Percentiles rank a stretch among this genome's conserved stretches.
Conservation (phyloP, 2,329 filamentous ascomycete genomes). For the Neopestalotiopsis clavispora region DNA sequence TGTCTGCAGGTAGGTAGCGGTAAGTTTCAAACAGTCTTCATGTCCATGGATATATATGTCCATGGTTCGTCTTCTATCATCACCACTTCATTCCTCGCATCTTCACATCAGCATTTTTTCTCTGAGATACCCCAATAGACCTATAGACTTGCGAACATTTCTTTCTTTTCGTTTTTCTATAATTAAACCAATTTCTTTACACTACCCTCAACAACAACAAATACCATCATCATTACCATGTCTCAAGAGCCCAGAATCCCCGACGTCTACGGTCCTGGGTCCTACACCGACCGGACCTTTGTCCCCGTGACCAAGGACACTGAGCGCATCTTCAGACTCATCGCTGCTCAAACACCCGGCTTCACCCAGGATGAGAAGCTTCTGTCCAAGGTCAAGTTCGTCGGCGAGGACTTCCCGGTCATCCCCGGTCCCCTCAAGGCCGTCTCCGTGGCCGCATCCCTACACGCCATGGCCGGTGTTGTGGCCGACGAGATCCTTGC, state of each 20-base stretch:
- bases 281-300: constrained; percentile 33
- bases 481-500: constrained; percentile 24
- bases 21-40: not conserved
- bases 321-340: constrained; percentile 35
- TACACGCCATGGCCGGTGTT: constrained; percentile 40
- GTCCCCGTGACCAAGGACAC: constrained; percentile 35
- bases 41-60: not conserved
- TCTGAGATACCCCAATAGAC: not conserved
- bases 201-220: not conserved
- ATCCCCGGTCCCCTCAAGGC: constrained; percentile 43
- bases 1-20: not conserved
- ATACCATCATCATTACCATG: constrained; percentile 20
- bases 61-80: not conserved
- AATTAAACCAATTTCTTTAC: not conserved
- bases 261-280: constrained; percentile 38
- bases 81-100: not conserved
- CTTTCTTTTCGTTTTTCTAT: not conserved
- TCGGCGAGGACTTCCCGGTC: constrained; percentile 34
- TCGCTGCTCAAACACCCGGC: constrained; percentile 36
- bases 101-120: not conserved
- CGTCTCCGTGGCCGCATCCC: constrained; percentile 34
- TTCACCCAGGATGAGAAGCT: constrained; percentile 36
- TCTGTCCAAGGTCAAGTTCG: constrained; percentile 36
- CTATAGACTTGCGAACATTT: not conserved
- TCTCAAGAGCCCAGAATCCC: constrained; percentile 23